phyloP scores from a whole-genome alignment of 2,329 filamentous ascomycete species.

The Coleophoma eucalyptorum region DNA sequence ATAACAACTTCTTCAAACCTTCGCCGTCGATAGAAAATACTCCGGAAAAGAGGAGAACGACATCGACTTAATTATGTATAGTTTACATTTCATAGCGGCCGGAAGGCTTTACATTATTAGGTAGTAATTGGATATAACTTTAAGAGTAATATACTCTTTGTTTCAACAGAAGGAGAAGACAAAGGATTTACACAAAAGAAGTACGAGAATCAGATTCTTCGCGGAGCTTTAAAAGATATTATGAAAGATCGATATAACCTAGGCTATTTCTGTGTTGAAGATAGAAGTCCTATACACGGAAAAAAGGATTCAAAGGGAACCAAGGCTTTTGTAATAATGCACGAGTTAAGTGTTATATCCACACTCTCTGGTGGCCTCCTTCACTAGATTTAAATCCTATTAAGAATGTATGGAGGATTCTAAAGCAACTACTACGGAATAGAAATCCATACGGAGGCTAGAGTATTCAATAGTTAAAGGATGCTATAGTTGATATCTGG shows the following conservation, averaged over 20 bases:
- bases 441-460: constrained; percentile 5
- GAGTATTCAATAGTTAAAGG: constrained; percentile 6
- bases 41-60: neutral
- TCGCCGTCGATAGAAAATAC: neutral
- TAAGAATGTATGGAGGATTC: too few relatives aligned
- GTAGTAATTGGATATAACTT: constrained; percentile 12
- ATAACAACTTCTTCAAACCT: neutral
- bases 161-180: constrained; percentile 9
- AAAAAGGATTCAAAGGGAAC: constrained; percentile 10
- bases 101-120: constrained; percentile 1
- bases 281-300: constrained; percentile 7
- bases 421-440: constrained; percentile 10
- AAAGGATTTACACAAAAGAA: constrained; percentile 14
- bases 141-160: constrained; percentile 8
- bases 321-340: constrained; percentile 7
- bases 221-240: constrained; percentile 7
- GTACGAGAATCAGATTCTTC: too few relatives aligned
- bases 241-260: neutral
- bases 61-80: neutral
- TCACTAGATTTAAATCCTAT: constrained; percentile 7
- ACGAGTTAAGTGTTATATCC: constrained; percentile 9
- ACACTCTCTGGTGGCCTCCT: constrained; percentile 3
- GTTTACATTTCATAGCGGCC: constrained; percentile 3
- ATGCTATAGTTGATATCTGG: constrained; percentile 11
- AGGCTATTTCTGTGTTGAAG: neutral